These are phyloP conservation scores for Tilletia walkeri DNA, from an alignment of 1,284 basidiomycete species.

Conservation along the genomic window DNA sequence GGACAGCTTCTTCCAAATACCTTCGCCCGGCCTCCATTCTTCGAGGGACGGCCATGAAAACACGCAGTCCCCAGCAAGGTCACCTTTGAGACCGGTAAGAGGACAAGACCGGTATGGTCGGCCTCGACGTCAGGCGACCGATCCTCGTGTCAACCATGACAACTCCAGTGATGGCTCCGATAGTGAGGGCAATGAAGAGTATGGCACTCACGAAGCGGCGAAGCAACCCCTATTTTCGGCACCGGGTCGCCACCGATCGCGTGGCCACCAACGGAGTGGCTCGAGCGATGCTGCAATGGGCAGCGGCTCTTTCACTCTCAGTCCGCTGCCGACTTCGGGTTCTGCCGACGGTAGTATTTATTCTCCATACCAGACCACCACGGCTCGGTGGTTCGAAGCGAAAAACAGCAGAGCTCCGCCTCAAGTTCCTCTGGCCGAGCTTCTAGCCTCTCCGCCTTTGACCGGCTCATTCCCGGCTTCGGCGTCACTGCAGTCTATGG, in stretches of 20 bases:
- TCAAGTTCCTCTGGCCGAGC: not conserved
- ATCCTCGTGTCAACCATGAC: too few relatives aligned
- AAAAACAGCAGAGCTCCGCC: not conserved
- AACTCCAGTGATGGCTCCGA: too few relatives aligned
- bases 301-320: not conserved
- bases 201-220: too few relatives aligned
- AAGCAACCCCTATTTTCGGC: too few relatives aligned
- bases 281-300: slow-evolving; percentile 13
- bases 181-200: too few relatives aligned
- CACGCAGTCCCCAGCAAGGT: too few relatives aligned
- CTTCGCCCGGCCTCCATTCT: not conserved
- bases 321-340: not conserved
- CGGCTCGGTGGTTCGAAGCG: not conserved
- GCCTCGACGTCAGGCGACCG: too few relatives aligned
- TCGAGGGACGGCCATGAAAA: too few relatives aligned
- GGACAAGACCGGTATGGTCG: too few relatives aligned
- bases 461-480: not conserved
- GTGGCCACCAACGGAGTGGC: not conserved
- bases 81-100: too few relatives aligned
- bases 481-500: not conserved
- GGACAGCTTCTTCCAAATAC: not conserved
- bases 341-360: not conserved
- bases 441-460: not conserved
- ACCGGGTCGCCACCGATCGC: not conserved
- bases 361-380: slow-evolving; percentile 4